A percentile compares a stretch with the other conserved stretches of the same genome.
Evolutionary conservation across 306 rosid species (phyloP).

Genomic region (Pterocarpus santalinus): DNA sequence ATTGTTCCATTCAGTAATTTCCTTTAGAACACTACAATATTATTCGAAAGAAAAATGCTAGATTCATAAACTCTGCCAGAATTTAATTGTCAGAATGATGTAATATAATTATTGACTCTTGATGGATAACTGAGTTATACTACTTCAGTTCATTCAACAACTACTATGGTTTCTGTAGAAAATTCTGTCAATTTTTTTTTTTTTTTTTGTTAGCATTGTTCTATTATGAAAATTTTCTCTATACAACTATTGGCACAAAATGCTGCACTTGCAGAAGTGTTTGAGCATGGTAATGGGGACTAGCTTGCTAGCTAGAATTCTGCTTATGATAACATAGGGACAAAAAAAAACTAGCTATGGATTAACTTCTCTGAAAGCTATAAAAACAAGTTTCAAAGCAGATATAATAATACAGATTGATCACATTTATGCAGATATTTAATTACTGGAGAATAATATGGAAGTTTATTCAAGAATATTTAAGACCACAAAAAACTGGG

Average conservation of each 20-base stretch:
- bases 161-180: not conserved
- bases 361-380: constrained; percentile 45
- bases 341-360: not conserved
- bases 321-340: constrained; percentile 33
- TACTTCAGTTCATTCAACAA: too few relatives aligned
- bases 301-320: constrained; percentile 38
- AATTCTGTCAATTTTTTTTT: too few relatives aligned
- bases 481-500: constrained; percentile 33
- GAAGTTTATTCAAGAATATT: not conserved
- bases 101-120: too few relatives aligned
- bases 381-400: constrained; percentile 44
- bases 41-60: not conserved
- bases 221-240: too few relatives aligned
- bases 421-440: constrained; percentile 31
- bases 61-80: too few relatives aligned
- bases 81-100: too few relatives aligned
- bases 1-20: constrained; percentile 40
- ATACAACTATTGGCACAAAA: constrained; percentile 19
- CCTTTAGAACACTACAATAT: not conserved
- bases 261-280: not conserved
- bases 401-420: constrained; percentile 36
- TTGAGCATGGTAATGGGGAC: constrained; percentile 35
- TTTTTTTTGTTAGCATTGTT: too few relatives aligned
- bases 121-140: too few relatives aligned
- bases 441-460: constrained; percentile 3